These are phyloP conservation scores for Blattamonas nauphoetae DNA, from an alignment of 78 protist genomes.

Conservation along the genomic window DNA sequence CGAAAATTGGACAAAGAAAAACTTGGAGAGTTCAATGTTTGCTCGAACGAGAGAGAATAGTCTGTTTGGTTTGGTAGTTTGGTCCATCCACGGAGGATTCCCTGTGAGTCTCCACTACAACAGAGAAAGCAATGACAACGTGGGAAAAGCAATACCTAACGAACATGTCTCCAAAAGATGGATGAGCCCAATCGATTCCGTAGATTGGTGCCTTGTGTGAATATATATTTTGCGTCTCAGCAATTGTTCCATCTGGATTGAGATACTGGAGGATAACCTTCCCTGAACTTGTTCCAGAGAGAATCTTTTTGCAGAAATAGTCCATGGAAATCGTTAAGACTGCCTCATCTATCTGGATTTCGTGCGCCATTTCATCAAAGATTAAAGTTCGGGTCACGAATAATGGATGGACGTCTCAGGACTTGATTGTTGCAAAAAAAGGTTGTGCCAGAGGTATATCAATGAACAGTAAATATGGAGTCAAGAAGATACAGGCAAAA, in stretches of 20 bases:
- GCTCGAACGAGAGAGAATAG: too few relatives aligned
- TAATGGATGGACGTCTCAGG: too few relatives aligned
- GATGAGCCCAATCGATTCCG: not conserved
- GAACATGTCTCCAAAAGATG: not conserved
- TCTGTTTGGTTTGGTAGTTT: too few relatives aligned
- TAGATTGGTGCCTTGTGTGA: not conserved
- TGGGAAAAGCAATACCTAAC: not conserved
- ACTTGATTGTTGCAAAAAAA: too few relatives aligned
- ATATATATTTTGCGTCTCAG: not conserved
- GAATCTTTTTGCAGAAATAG: not conserved
- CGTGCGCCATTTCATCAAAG: not conserved
- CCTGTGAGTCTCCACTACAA: too few relatives aligned
- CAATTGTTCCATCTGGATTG: not conserved
- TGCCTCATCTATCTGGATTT: not conserved
- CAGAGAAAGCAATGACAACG: too few relatives aligned
- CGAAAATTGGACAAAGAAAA: not conserved
- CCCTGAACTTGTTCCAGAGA: not conserved
- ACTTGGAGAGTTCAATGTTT: too few relatives aligned
- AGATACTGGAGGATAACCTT: not conserved
- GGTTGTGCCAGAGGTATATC: too few relatives aligned
- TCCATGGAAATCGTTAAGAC: not conserved
- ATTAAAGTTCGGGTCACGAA: too few relatives aligned
- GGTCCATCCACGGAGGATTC: too few relatives aligned
- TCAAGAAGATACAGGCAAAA: too few relatives aligned
- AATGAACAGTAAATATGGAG: too few relatives aligned